phyloP scores from a whole-genome alignment of 345 rosid species.

The Rhodamnia rubescens region DNA sequence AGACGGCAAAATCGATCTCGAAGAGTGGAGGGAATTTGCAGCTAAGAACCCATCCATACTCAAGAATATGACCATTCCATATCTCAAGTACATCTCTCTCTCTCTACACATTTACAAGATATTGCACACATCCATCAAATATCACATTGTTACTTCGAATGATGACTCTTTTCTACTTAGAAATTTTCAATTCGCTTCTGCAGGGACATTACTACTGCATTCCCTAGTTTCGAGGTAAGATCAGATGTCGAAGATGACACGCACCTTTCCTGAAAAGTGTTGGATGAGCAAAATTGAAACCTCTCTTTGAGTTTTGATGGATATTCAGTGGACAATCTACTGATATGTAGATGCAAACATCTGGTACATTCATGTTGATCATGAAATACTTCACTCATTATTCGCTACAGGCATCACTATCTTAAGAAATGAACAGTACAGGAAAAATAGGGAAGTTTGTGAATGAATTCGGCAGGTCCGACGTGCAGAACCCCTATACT shows the following conservation, averaged over 20 bases:
- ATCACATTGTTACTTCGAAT: no score
- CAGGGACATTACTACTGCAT: conserved; percentile 26
- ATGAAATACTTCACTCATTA: neutral
- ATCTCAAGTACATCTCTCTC: conserved; percentile 3
- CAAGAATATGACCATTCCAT: conserved; percentile 36
- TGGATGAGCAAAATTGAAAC: neutral
- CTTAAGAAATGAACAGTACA: neutral
- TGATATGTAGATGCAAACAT: neutral
- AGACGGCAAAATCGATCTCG: conserved; percentile 31
- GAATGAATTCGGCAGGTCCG: neutral
- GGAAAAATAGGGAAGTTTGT: neutral
- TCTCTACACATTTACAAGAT: neutral
- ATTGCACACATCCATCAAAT: neutral
- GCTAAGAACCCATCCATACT: conserved; percentile 22
- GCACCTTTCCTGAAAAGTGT: neutral
- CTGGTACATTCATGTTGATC: neutral
- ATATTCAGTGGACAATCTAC: neutral
- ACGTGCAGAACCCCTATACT: neutral
- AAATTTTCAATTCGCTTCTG: neutral
- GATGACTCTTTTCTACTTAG: neutral
- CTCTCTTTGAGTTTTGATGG: neutral
- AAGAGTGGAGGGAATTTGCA: conserved; percentile 27
- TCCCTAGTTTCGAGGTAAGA: conserved; percentile 21
- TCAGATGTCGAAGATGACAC: conserved; percentile 12
- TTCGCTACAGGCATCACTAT: neutral